phyloP scores from a whole-genome alignment of 106 monocot species.

The Allium fistulosum region DNA sequence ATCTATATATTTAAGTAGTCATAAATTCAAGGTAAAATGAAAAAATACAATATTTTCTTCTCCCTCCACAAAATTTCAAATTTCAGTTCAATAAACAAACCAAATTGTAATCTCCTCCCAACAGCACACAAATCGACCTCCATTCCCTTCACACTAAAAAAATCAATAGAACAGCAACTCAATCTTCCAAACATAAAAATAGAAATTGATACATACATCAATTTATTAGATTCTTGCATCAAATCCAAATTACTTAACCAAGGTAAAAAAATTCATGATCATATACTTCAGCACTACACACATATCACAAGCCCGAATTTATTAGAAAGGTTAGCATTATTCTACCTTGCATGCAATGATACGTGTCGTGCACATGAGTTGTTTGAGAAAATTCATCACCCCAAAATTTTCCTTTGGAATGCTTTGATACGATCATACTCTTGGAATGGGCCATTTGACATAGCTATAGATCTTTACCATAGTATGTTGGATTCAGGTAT shows the following conservation, averaged over 20 bases:
- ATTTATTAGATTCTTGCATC: constrained; percentile 24
- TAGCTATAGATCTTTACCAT: constrained; percentile 34
- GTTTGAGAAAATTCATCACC: constrained; percentile 46
- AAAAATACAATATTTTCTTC: not conserved
- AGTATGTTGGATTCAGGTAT: constrained; percentile 30
- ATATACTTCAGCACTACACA: constrained; percentile 15
- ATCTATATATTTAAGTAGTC: too few relatives aligned
- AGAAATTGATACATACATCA: constrained; percentile 13
- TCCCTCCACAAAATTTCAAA: constrained; percentile 1
- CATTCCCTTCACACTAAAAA: not conserved
- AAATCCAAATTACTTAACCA: constrained; percentile 15
- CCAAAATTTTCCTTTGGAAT: constrained; percentile 56
- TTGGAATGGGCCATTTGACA: constrained; percentile 49
- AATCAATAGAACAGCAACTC: constrained; percentile 7
- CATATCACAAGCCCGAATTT: constrained; percentile 13
- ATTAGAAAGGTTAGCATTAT: constrained; percentile 32
- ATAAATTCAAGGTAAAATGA: not conserved
- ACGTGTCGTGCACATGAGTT: constrained; percentile 19
- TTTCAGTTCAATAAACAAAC: constrained; percentile 4
- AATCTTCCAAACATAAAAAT: constrained; percentile 1
- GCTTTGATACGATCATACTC: constrained; percentile 65
- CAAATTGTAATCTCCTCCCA: not conserved
- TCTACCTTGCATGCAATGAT: constrained; percentile 28
- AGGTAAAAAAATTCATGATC: constrained; percentile 30
- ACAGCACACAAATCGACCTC: not conserved